phyloP scores from a whole-genome alignment of 1,284 basidiomycete species.

The Inonotus obliquus region DNA sequence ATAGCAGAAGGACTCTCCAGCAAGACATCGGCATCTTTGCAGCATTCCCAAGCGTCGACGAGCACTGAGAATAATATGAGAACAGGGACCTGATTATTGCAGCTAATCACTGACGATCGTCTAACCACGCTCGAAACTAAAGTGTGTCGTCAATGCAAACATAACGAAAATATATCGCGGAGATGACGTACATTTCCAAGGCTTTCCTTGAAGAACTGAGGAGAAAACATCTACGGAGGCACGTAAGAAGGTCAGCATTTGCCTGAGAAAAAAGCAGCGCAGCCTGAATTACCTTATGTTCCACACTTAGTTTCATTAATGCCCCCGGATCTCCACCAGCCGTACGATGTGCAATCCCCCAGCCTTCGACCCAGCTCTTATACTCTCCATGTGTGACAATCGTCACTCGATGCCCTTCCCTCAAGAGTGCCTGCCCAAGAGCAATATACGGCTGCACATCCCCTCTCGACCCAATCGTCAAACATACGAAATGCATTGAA shows the following conservation, averaged over 20 bases:
- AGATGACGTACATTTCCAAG: conserved; percentile 43
- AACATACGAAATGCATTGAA: conserved; percentile 39
- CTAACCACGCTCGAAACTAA: conserved; percentile 72
- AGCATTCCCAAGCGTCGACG: conserved; percentile 64
- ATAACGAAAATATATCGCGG: background rate
- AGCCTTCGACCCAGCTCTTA: conserved; percentile 54
- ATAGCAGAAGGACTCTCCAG: conserved; percentile 74
- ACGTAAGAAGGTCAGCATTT: conserved; percentile 1
- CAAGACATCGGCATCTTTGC: conserved; percentile 69
- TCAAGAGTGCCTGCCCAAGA: conserved; percentile 40
- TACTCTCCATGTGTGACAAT: conserved; percentile 66
- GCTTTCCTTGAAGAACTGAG: conserved; percentile 77
- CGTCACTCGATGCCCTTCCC: conserved; percentile 49
- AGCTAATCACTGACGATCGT: conserved; percentile 47
- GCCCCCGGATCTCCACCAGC: conserved; percentile 80
- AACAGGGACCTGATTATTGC: background rate
- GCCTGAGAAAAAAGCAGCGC: background rate
- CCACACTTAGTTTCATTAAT: conserved; percentile 55
- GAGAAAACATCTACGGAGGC: conserved; percentile 66
- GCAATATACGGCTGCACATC: conserved; percentile 53
- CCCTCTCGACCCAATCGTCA: conserved; percentile 48
- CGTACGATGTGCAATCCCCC: conserved; percentile 63
- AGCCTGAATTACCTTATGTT: conserved; percentile 44
- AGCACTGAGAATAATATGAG: conserved; percentile 41
- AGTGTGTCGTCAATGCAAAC: background rate